A percentile compares a stretch with the other conserved stretches of the same genome.
These are phyloP conservation scores for Apocynum venetum DNA, from an alignment of 257 asterid species.

Conservation along the genomic window DNA sequence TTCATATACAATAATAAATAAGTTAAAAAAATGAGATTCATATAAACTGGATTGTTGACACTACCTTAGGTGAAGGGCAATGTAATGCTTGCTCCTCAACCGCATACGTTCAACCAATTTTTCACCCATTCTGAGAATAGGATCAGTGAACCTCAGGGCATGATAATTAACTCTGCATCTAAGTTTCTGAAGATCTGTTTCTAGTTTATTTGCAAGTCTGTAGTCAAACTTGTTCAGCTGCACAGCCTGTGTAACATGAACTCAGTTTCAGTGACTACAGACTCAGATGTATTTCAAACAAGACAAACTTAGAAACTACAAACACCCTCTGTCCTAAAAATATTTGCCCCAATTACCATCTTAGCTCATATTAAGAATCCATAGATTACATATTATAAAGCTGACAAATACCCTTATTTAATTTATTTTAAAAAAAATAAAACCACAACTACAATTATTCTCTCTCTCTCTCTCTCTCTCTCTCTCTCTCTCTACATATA, in stretches of 20 bases:
- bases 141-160: constrained; percentile 81
- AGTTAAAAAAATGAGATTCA: not conserved
- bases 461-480: not conserved
- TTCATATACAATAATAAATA: not conserved
- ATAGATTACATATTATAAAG: not conserved
- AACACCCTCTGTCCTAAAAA: not conserved
- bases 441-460: not conserved
- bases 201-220: constrained; percentile 85
- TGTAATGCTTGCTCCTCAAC: constrained; percentile 68
- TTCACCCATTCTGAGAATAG: constrained; percentile 74
- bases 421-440: too few species aligned
- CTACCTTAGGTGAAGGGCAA: constrained; percentile 97
- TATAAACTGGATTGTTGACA: constrained; percentile 23
- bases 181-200: constrained; percentile 80
- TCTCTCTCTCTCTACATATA: too few species aligned
- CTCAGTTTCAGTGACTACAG: constrained; percentile 4
- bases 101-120: constrained; percentile 81
- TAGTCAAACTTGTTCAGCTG: constrained; percentile 90
- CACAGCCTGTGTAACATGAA: constrained; percentile 77
- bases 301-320: not conserved
- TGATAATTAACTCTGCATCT: constrained; percentile 96
- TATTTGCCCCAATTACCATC: not conserved
- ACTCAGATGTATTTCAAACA: not conserved
- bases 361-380: too few species aligned
- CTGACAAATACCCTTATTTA: not conserved